Evolutionary conservation across 805 yeast species (phyloP), one percentile per base, ranked within the genome.

Genomic region (Wickerhamiella spandovensis): DNA sequence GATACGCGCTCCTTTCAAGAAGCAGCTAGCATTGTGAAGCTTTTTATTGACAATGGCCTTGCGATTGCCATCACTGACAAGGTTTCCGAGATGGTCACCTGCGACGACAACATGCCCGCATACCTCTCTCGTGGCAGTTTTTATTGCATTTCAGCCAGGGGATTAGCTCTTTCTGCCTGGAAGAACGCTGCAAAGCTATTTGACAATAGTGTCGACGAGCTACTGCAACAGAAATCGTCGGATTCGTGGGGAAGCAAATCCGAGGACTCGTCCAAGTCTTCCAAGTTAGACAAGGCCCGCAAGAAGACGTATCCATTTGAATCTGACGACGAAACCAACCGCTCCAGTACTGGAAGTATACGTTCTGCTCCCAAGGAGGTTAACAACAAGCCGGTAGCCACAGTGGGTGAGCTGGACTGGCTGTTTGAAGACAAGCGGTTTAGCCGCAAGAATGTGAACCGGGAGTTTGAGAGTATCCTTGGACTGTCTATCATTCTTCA

Each of bases 1-100:
- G 92, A 85, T 59, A 69, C 81, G 1, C 62, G 79, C 56, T 72
- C 72, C 48, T 61, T 47, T 1, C 12, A 38, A 0, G 66, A 61
- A 43, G 61, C 56, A 7, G 28, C 51, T 2, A 22, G 44, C 6
- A 30, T 62, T 15, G 58, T 57, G 2, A 38, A 45, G 10, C 41
- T 48, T 15, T 50, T 62, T 21, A 21, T 58, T 1, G 78, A 52
- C 82, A 47, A 52, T 6, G 53, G 56, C 18, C 54, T 56, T n/a
- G 23, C 62, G 1, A 47, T 47, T 5, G 56, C 46, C 0, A 48
- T 62, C 6, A 15, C 18, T 2, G 57, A 51, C 18, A 30, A 32
- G 6, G 47, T 54, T 8, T 39, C 47, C 1, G 56, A 54, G 22
- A 45, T 48, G 13, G 43, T 51, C 13, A 48, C 56, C 4, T 48